Evolutionary conservation across 306 rosid genomes (phyloP).

Genomic region (Cucumis hystrix): DNA sequence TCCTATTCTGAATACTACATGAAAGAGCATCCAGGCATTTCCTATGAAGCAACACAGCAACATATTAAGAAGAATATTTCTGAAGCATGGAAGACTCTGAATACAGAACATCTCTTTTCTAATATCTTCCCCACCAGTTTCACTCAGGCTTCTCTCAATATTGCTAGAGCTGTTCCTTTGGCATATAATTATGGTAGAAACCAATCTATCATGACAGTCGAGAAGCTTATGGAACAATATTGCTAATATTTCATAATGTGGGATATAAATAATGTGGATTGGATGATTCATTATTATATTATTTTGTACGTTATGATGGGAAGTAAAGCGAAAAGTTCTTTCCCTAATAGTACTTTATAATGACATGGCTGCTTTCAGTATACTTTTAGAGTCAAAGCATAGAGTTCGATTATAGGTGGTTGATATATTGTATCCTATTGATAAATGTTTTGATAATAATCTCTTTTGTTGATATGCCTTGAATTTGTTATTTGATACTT

Average conservation of each 20-base stretch:
- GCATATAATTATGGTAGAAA: constrained; percentile 34
- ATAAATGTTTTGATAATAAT: too few species aligned
- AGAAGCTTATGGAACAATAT: constrained; percentile 12
- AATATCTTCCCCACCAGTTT: constrained; percentile 2
- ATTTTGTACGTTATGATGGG: too few species aligned
- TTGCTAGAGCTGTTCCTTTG: constrained; percentile 47
- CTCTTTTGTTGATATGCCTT: too few species aligned
- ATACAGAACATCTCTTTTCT: constrained; percentile 10
- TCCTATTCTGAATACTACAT: constrained; percentile 10
- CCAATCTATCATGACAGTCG: constrained; percentile 27
- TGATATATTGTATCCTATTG: too few species aligned
- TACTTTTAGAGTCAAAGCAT: too few species aligned
- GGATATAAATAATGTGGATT: background rate
- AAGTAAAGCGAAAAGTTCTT: too few species aligned
- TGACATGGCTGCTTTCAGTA: too few species aligned
- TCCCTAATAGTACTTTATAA: too few species aligned
- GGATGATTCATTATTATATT: too few species aligned
- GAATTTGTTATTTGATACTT: too few species aligned
- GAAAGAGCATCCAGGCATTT: background rate
- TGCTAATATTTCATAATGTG: background rate
- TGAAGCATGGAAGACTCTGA: constrained; percentile 16
- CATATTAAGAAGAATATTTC: constrained; percentile 7
- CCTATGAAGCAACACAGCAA: background rate
- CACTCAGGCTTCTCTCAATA: constrained; percentile 25
- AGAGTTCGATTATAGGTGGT: too few species aligned